phyloP scores from a whole-genome alignment of 805 yeast species.

The Cyberlindnera euphorbiae region DNA sequence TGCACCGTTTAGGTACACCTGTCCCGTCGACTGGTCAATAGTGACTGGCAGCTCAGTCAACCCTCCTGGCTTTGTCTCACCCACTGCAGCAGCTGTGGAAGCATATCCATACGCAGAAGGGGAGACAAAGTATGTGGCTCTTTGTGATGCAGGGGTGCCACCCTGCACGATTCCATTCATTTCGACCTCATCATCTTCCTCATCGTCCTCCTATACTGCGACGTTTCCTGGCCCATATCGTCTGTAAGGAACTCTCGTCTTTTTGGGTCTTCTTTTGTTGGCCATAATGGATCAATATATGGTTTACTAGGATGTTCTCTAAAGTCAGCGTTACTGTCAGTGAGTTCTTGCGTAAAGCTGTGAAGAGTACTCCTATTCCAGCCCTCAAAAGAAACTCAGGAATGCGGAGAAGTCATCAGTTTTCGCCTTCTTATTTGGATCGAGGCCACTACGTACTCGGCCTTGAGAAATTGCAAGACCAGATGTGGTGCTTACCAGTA shows the following conservation, averaged over 20 bases:
- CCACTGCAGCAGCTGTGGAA: not conserved
- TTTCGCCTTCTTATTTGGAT: too few species aligned
- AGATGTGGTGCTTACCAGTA: too few species aligned
- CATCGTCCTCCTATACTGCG: conserved; percentile 31
- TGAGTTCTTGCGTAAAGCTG: too few species aligned
- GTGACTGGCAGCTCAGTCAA: conserved; percentile 13
- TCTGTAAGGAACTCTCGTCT: conserved; percentile 73
- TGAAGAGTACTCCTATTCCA: too few species aligned
- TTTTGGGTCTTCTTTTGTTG: conserved; percentile 82
- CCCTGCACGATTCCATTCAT: conserved; percentile 17
- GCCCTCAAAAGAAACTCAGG: too few species aligned
- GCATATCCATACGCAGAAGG: conserved; percentile 8
- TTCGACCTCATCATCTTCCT: conserved; percentile 25
- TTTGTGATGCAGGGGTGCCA: conserved; percentile 1
- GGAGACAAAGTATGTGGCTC: conserved; percentile 1
- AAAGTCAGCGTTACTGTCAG: too few species aligned
- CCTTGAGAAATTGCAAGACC: too few species aligned
- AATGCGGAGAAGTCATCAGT: too few species aligned
- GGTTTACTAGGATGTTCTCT: too few species aligned
- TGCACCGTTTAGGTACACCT: too few species aligned
- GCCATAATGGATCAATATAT: conserved; percentile 57
- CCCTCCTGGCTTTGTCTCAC: conserved; percentile 9
- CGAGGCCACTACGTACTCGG: too few species aligned
- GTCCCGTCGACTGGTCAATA: too few species aligned
- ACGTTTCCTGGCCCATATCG: conserved; percentile 53